A percentile compares a stretch with the other conserved stretches of the same genome.
Evolutionary conservation across 2,329 filamentous ascomycete species (phyloP).

Genomic region (Fonsecaea erecta): DNA sequence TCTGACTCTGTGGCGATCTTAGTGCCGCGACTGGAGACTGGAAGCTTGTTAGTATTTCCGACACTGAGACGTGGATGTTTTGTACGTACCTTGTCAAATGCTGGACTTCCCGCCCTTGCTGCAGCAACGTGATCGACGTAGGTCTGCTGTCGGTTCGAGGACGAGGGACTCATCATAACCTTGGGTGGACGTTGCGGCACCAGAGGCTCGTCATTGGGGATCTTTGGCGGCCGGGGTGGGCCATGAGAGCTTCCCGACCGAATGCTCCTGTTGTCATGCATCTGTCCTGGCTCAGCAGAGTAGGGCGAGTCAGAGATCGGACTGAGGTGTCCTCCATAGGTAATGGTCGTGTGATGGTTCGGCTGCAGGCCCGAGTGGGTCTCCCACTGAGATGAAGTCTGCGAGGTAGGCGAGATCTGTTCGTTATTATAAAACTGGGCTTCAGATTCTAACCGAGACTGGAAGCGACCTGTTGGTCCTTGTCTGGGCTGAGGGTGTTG

Average conservation of each 20-base stretch:
- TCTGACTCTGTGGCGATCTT: constrained; percentile 42
- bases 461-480: constrained; percentile 65
- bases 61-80: constrained; percentile 15
- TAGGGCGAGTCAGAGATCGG: constrained; percentile 54
- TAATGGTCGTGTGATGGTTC: constrained; percentile 1
- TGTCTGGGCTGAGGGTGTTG: constrained; percentile 68
- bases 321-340: constrained; percentile 48
- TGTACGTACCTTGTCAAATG: constrained; percentile 40
- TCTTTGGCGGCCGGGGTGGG: constrained; percentile 58
- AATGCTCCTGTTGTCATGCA: constrained; percentile 27
- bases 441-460: constrained; percentile 64
- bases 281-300: constrained; percentile 42
- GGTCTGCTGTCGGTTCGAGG: constrained; percentile 43
- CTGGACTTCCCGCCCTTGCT: constrained; percentile 40
- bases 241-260: constrained; percentile 42
- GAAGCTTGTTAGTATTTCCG: constrained; percentile 20
- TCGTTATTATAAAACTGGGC: constrained; percentile 58
- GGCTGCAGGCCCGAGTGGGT: constrained; percentile 24
- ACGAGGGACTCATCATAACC: constrained; percentile 38
- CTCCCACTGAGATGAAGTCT: constrained; percentile 50
- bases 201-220: constrained; percentile 62
- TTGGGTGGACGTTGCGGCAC: constrained; percentile 58
- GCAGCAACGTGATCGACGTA: constrained; percentile 50
- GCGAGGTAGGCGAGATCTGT: constrained; percentile 44
- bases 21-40: constrained; percentile 37